Base-by-base conservation (phyloP, 768 basidiomycete genomes). In the Coprinopsis cinerea region DNA sequence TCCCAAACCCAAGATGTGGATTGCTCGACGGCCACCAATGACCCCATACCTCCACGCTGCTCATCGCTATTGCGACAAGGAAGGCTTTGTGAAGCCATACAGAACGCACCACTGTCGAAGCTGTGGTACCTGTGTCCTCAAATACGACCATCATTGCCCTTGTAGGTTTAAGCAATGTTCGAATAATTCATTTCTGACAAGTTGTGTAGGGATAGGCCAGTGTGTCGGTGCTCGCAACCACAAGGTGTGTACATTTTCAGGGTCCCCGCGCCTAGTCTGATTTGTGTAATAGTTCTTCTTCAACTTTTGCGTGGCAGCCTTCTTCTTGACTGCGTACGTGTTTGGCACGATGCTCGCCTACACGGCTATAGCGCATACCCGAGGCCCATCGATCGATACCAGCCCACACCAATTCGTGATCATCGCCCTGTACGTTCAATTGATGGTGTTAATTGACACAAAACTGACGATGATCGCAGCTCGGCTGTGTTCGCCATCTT, bases 151-250 rank as follows among this genome's bases (percentile, higher is more conserved):
- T 65, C 91, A 93, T 60, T 93, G 90, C 67, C 90, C 90, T 44
- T 92, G 88, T 88, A 63, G 55, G 83, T 70, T 2, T 35, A 13
- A 41, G 48, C 45, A 23, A 11, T 35, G 23, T 44, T 20, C 7
- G 9, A 49, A 47, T 20, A 26, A 15, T 7, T 20, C 11, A 9
- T 42, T 37, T 35, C 32, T 28, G 36, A 26, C 4, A 32, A 52
- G 47, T n/a, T 34, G 50, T 24, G 42, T n/a, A 81, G 88, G 92
- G 93, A 84, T 97, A 46, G 93, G 93, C 10, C 89, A 92, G 59
- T 97, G 93, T 56, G 90, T 96, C 17, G 93, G 93, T 10, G 93
- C 92, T 44, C 78, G 80, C 32, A 97, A 97, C 61, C 88, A 94
- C 56, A 92, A 92, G 67, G 89, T 86, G 51, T 17, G 49, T 13